phyloP scores from a whole-genome alignment of 106 monocot species.

The Hemerocallis citrina region DNA sequence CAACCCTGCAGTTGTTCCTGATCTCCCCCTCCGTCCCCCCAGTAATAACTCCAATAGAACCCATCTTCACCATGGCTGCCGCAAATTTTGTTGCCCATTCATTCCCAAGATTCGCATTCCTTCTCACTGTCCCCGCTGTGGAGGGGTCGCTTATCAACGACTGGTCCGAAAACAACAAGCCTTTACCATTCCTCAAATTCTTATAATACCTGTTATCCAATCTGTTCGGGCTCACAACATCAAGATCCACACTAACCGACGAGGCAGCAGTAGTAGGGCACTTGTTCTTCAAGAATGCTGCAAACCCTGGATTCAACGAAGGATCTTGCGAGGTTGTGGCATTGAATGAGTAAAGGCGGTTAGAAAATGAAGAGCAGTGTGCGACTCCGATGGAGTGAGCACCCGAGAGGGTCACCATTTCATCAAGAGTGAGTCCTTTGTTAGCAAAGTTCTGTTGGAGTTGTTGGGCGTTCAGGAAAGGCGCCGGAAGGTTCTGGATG shows the following conservation, averaged over 20 bases:
- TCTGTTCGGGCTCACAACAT: constrained; percentile 9
- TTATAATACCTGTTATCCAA: constrained; percentile 34
- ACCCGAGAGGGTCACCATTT: constrained; percentile 24
- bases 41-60: constrained; percentile 24
- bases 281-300: background rate
- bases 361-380: constrained; percentile 16
- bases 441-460: constrained; percentile 19
- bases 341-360: constrained; percentile 16
- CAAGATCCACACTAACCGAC: constrained; percentile 14
- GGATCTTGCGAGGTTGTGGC: background rate
- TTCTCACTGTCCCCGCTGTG: background rate
- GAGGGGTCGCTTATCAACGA: constrained; percentile 6
- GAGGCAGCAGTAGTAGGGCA: constrained; percentile 3
- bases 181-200: background rate
- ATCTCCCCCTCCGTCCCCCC: constrained; percentile 33
- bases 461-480: background rate
- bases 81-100: constrained; percentile 19
- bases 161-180: constrained; percentile 29
- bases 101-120: background rate
- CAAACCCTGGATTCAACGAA: background rate
- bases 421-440: constrained; percentile 15
- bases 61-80: constrained; percentile 42
- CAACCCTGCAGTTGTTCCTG: constrained; percentile 22
- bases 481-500: constrained; percentile 11
- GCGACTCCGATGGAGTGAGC: constrained; percentile 29